Conservation (phyloP, 192 early-diverging fungal species). For the Linnemannia elongata region DNA sequence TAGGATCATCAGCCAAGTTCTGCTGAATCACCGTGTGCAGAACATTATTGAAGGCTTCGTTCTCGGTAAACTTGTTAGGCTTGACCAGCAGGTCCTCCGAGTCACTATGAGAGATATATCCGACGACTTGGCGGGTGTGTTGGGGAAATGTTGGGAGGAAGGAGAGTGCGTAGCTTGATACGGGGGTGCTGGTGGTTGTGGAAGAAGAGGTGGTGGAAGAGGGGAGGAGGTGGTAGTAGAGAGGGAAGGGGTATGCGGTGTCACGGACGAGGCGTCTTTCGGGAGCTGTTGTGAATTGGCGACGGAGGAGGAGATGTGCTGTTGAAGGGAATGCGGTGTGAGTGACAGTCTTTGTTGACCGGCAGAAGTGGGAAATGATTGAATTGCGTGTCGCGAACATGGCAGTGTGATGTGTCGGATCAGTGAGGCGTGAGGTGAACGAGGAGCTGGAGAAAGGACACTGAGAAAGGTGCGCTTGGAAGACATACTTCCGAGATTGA, state of each 20-base stretch:
- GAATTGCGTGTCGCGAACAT: constrained; percentile 30
- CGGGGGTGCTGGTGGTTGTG: not conserved
- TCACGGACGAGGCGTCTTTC: constrained; percentile 20
- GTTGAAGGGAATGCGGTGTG: not conserved
- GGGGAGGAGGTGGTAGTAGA: constrained; percentile 45
- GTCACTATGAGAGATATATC: constrained; percentile 20
- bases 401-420: not conserved
- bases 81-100: constrained; percentile 7
- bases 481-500: too few species aligned
- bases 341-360: not conserved
- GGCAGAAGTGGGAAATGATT: constrained; percentile 15
- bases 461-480: too few species aligned
- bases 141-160: constrained; percentile 36
- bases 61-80: constrained; percentile 47
- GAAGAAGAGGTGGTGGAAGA: not conserved
- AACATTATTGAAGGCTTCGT: constrained; percentile 35
- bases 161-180: constrained; percentile 30
- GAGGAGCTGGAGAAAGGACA: too few species aligned
- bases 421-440: not conserved
- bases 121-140: constrained; percentile 32
- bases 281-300: constrained; percentile 7
- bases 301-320: not conserved
- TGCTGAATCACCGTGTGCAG: constrained; percentile 30
- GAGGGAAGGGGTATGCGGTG: constrained; percentile 41
- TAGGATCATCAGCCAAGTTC: constrained; percentile 33